Percentiles rank a stretch among this genome's conserved stretches.
These are phyloP conservation scores for Fistulifera pelliculosa DNA, from an alignment of 108 stramenopile genomes.

Conservation along the genomic window DNA sequence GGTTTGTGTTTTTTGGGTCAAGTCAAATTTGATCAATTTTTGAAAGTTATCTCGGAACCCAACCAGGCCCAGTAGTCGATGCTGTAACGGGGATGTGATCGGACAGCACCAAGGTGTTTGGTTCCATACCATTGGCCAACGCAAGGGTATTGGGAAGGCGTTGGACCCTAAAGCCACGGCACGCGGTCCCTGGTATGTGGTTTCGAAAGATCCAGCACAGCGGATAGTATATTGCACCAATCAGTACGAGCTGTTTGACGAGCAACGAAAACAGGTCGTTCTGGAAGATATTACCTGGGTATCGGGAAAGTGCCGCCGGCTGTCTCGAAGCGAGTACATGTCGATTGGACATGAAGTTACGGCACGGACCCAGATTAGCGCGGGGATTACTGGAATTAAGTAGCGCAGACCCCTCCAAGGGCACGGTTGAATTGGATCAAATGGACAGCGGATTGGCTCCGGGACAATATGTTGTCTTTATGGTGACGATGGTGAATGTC, in stretches of 20 bases:
- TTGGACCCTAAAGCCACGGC: constrained; percentile 60
- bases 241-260: constrained; percentile 57
- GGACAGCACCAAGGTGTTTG: constrained; percentile 90
- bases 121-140: constrained; percentile 96
- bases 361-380: constrained; percentile 84
- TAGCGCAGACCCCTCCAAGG: constrained; percentile 17
- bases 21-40: constrained; percentile 89
- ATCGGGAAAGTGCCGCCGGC: constrained; percentile 38
- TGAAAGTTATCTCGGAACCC: constrained; percentile 76
- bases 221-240: constrained; percentile 86
- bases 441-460: constrained; percentile 92
- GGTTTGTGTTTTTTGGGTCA: constrained; percentile 95
- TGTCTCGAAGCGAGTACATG: constrained; percentile 13
- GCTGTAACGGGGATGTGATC: constrained; percentile 62
- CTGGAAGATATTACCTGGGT: constrained; percentile 89
- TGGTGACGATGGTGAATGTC: constrained; percentile 68
- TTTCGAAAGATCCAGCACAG: constrained; percentile 74
- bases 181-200: constrained; percentile 95
- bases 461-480: constrained; percentile 93
- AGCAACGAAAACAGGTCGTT: constrained; percentile 59
- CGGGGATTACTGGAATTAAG: constrained; percentile 42
- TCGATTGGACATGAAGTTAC: constrained; percentile 73
- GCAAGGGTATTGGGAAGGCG: constrained; percentile 88
- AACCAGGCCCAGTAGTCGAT: constrained; percentile 78
- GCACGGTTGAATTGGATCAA: constrained; percentile 45